Conservation (phyloP, 371 early-diverging fungal species). For the Sporodiniella umbellata region DNA sequence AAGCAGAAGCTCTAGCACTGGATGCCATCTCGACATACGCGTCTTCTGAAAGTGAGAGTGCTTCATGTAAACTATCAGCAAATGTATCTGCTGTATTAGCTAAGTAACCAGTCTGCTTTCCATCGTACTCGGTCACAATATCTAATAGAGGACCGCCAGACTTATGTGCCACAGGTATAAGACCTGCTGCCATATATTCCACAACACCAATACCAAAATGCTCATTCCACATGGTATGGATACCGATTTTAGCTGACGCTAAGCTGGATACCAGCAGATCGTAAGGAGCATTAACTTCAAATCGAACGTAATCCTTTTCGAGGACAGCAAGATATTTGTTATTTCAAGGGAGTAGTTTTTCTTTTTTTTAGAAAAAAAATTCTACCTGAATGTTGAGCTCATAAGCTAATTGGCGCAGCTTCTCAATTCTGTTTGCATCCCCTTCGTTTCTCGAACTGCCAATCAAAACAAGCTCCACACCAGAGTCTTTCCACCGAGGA, state of each 20-base stretch:
- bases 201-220: slow-evolving; percentile 98
- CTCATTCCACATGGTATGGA: slow-evolving; percentile 96
- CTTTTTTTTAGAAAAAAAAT: not conserved
- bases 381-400: slow-evolving; percentile 56
- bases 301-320: slow-evolving; percentile 69
- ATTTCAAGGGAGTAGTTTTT: no score
- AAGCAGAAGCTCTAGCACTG: slow-evolving; percentile 62
- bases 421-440: slow-evolving; percentile 70
- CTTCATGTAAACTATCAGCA: slow-evolving; percentile 57
- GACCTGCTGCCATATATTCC: slow-evolving; percentile 95
- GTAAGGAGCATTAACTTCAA: slow-evolving; percentile 85
- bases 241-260: slow-evolving; percentile 65
- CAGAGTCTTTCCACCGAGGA: slow-evolving; percentile 40
- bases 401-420: slow-evolving; percentile 47
- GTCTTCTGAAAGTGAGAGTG: slow-evolving; percentile 38
- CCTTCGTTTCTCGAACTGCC: slow-evolving; percentile 83
- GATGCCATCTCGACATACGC: slow-evolving; percentile 49
- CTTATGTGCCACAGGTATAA: slow-evolving; percentile 88
- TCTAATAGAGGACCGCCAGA: slow-evolving; percentile 95
- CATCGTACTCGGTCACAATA: slow-evolving; percentile 69
- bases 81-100: slow-evolving; percentile 65
- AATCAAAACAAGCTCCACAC: slow-evolving; percentile 56
- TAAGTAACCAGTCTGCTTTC: slow-evolving; percentile 54
- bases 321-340: not conserved
- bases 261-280: slow-evolving; percentile 58